Base-by-base conservation (phyloP, 2,329 filamentous ascomycete genomes). In the Claviceps purpurea region DNA sequence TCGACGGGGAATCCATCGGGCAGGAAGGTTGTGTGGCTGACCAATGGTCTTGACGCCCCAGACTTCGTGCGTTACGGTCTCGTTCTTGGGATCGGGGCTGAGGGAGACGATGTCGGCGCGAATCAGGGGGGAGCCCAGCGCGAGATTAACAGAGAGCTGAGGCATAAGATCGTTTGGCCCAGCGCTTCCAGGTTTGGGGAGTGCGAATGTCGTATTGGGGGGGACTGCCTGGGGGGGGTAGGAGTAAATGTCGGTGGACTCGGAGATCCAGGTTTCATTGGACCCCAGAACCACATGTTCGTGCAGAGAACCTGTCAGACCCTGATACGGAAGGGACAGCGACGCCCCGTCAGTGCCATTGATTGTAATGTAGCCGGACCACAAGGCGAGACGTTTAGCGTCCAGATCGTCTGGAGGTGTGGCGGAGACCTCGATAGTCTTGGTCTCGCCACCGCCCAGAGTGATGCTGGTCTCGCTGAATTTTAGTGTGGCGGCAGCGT, bases 41-140 rank as follows among this genome's bases (percentile, higher is more conserved):
- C 74, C 74, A 13, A 76, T 59, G 10, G 67, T 65, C 55, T 63
- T 68, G 56, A 68, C 62, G 50, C 70, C 73, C 3, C 70, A 59
- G 22, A 62, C 54, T 50, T 69, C 62, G 6, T 58, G 62, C 2
- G 62, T 63, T 22, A 54, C n/a, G 6, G 16, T 34, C 3, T 34
- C 7, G 51, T 58, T 54, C 50, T 66, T 62, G 47, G 58, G 57
- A 2, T 57, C 14, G 6, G 8, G 4, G 8, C 16, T 20, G 8
- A 72, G 50, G 5, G 73, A 68, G 0, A 78, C 65, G n/a, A 76
- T 60, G 53, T 77, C 70, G 52, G 68, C 66, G 47, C 68, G 70
- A 6, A 78, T 50, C 10, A 67, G 62, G 3, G 67, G 60, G 2
- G 71, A 72, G 39, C 76, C 76, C 22, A 78, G 69, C 20, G 69